Conservation (phyloP, 805 yeast genomes). For the Candida odintsovae region DNA sequence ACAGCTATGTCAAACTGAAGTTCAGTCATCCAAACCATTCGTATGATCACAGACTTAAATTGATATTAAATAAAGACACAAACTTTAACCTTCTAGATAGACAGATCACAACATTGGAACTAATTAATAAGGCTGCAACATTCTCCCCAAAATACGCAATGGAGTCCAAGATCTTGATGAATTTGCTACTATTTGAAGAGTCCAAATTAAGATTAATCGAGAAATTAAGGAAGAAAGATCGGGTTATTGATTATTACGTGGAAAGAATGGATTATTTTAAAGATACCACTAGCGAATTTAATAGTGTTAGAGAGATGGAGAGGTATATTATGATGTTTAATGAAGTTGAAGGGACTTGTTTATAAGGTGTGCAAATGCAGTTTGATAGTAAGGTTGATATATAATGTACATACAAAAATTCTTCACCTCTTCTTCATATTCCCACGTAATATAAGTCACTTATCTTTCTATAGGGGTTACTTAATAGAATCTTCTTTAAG, state of each 20-base stretch:
- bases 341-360: conserved; percentile 6
- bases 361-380: too few species aligned
- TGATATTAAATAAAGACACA: neutral
- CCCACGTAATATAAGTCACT: too few species aligned
- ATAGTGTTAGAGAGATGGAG: conserved; percentile 5
- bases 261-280: neutral
- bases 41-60: neutral
- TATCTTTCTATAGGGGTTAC: too few species aligned
- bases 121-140: neutral
- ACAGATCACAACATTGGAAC: neutral
- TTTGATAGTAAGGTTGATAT: too few species aligned
- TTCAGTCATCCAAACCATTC: neutral
- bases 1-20: conserved; percentile 1
- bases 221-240: neutral
- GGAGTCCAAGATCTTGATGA: conserved; percentile 5
- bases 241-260: neutral
- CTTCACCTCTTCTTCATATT: too few species aligned
- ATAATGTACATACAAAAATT: too few species aligned
- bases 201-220: neutral
- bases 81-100: neutral
- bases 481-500: too few species aligned
- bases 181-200: conserved; percentile 3
- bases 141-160: neutral
- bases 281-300: neutral
- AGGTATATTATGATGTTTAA: conserved; percentile 5